Conservation (phyloP, 352 stramenopile genomes). For the Pythium folliculosum region DNA sequence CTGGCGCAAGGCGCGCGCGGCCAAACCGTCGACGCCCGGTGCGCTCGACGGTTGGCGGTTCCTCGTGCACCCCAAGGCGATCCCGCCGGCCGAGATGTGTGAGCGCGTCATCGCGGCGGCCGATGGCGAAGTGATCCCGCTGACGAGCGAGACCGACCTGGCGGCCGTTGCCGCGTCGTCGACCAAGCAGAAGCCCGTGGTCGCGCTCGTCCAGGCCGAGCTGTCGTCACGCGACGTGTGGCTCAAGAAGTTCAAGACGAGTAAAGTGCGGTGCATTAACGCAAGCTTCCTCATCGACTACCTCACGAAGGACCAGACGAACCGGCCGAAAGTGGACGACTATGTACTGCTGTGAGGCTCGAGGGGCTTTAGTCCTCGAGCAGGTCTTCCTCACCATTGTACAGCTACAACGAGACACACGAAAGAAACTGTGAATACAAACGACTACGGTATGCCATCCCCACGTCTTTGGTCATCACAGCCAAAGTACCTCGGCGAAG, state of each 20-base stretch:
- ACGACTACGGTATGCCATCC: neutral
- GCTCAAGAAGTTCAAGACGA: constrained; percentile 70
- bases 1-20: constrained; percentile 63
- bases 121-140: constrained; percentile 55
- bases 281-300: constrained; percentile 85
- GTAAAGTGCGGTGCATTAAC: constrained; percentile 74
- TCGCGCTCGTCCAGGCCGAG: constrained; percentile 60
- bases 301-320: constrained; percentile 79
- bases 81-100: constrained; percentile 81
- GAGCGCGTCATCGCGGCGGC: constrained; percentile 66
- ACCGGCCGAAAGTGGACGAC: constrained; percentile 46
- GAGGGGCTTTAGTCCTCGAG: constrained; percentile 20
- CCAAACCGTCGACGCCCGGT: constrained; percentile 37
- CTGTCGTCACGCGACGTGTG: constrained; percentile 61
- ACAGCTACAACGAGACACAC: constrained; percentile 17
- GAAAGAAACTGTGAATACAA: constrained; percentile 4
- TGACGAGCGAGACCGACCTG: constrained; percentile 61
- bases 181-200: constrained; percentile 45
- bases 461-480: too few species aligned
- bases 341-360: constrained; percentile 42
- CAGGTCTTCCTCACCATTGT: constrained; percentile 28
- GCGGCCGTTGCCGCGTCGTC: constrained; percentile 34
- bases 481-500: constrained; percentile 62
- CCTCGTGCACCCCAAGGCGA: constrained; percentile 72
- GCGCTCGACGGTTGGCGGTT: constrained; percentile 73